Percentiles rank a stretch among this genome's conserved stretches.
phyloP scores from a whole-genome alignment of 1,284 basidiomycete species.

The Microbotryum intermedium region DNA sequence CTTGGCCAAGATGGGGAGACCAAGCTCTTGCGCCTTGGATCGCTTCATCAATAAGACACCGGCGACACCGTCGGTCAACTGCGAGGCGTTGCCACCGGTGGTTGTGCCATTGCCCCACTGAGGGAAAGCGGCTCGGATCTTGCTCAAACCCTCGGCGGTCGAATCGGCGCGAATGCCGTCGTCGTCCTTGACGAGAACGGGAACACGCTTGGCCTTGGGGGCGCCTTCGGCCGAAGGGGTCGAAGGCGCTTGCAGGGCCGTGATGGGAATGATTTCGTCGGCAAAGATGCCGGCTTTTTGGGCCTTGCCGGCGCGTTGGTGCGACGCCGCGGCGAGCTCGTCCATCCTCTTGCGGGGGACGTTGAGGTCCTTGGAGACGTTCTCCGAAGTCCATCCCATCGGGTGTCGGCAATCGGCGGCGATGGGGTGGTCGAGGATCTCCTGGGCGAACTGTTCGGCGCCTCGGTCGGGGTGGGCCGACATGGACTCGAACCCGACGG shows the following conservation, averaged over 20 bases:
- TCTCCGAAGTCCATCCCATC: slow-evolving; percentile 68
- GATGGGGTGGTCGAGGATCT: slow-evolving; percentile 47
- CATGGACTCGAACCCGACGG: slow-evolving; percentile 79
- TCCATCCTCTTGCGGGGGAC: slow-evolving; percentile 79
- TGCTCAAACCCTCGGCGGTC: slow-evolving; percentile 58
- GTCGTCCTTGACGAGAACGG: slow-evolving; percentile 58
- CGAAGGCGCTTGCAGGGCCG: slow-evolving; percentile 20
- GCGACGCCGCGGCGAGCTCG: slow-evolving; percentile 66
- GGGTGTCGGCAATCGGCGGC: slow-evolving; percentile 56
- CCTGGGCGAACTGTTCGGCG: slow-evolving; percentile 53
- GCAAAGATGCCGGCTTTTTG: slow-evolving; percentile 57
- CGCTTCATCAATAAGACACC: slow-evolving; percentile 80
- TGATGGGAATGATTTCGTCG: slow-evolving; percentile 72
- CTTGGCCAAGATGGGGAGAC: slow-evolving; percentile 64
- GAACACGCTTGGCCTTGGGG: slow-evolving; percentile 48
- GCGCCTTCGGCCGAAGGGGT: slow-evolving; percentile 5
- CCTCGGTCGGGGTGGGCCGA: slow-evolving; percentile 55
- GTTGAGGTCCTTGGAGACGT: slow-evolving; percentile 49
- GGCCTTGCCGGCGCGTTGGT: slow-evolving; percentile 61
- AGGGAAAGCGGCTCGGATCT: slow-evolving; percentile 72
- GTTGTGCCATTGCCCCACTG: slow-evolving; percentile 71
- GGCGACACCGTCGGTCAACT: slow-evolving; percentile 77
- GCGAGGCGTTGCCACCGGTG: slow-evolving; percentile 79
- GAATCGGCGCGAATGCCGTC: slow-evolving; percentile 74
- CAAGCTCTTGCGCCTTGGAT: slow-evolving; percentile 68